These are phyloP conservation scores for Lichina pygmaea DNA, from an alignment of 495 filamentous ascomycete genomes.

Conservation along the genomic window DNA sequence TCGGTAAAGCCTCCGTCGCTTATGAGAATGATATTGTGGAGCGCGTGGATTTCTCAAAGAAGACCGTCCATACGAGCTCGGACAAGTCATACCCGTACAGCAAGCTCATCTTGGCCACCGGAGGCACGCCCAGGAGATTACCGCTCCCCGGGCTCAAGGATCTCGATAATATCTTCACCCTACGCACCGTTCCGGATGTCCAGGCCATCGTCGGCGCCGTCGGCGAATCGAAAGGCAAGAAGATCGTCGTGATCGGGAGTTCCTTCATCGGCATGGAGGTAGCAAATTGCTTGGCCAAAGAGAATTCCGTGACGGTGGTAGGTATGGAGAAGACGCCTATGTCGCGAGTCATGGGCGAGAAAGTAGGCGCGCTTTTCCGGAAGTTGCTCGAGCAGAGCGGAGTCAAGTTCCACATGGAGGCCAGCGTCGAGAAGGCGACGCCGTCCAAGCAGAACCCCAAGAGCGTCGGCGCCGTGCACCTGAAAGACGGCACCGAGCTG, in stretches of 20 bases:
- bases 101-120: slow-evolving; percentile 74
- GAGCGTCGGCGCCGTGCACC: slow-evolving; percentile 49
- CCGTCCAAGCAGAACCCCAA: slow-evolving; percentile 33
- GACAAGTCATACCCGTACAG: slow-evolving; percentile 49
- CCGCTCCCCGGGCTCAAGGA: slow-evolving; percentile 69
- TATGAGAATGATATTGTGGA: slow-evolving; percentile 49
- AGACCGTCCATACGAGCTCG: slow-evolving; percentile 42
- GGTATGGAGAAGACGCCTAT: slow-evolving; percentile 74
- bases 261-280: slow-evolving; percentile 97
- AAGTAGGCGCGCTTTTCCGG: slow-evolving; percentile 61
- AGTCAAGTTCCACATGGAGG: slow-evolving; percentile 61
- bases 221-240: slow-evolving; percentile 57
- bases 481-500: slow-evolving; percentile 69
- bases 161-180: slow-evolving; percentile 59
- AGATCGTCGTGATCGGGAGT: slow-evolving; percentile 71
- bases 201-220: slow-evolving; percentile 50
- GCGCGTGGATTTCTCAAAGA: slow-evolving; percentile 43
- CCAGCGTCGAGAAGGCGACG: slow-evolving; percentile 54
- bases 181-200: slow-evolving; percentile 49
- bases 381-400: slow-evolving; percentile 55
- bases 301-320: slow-evolving; percentile 66
- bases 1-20: slow-evolving; percentile 44
- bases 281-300: slow-evolving; percentile 46
- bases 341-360: slow-evolving; percentile 61
- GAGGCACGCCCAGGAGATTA: slow-evolving; percentile 51